These are phyloP conservation scores for Chlorophyllum brunneum DNA, from an alignment of 768 basidiomycete genomes.

Conservation along the genomic window DNA sequence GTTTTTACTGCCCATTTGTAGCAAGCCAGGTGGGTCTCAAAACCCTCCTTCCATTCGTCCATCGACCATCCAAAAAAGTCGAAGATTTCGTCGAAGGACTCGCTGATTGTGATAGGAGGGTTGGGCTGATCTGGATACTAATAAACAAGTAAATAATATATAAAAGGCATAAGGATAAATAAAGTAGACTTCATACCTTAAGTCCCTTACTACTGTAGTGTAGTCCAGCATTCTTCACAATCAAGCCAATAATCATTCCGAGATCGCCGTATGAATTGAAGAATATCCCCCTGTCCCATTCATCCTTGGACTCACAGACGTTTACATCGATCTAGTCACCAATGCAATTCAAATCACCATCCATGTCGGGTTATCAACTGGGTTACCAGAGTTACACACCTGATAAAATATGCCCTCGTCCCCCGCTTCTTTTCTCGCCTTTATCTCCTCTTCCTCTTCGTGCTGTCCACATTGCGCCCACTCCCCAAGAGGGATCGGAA, in stretches of 20 bases:
- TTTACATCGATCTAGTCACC: conserved; percentile 69
- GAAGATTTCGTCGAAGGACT: conserved; percentile 45
- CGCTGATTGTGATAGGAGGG: conserved; percentile 47
- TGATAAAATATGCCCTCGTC: conserved; percentile 39
- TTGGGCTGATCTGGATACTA: conserved; percentile 38
- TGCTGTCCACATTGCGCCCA: conserved; percentile 29
- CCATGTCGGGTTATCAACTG: not conserved
- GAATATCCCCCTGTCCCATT: conserved; percentile 49
- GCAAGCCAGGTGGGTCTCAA: conserved; percentile 45
- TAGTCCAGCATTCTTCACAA: conserved; percentile 50
- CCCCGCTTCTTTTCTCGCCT: conserved; percentile 16
- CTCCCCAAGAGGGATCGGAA: conserved; percentile 38
- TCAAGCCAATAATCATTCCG: conserved; percentile 62
- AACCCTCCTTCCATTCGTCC: conserved; percentile 48
- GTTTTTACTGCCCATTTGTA: conserved; percentile 58
- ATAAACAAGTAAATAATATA: not conserved
- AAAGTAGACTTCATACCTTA: conserved; percentile 36
- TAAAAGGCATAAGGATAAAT: not conserved
- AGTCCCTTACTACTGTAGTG: conserved; percentile 50
- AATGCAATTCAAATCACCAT: not conserved
- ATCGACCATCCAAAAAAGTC: conserved; percentile 56
- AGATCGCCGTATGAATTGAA: conserved; percentile 68
- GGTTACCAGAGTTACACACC: conserved; percentile 18
- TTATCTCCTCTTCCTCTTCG: conserved; percentile 25
- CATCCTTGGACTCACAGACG: conserved; percentile 47